phyloP scores from a whole-genome alignment of 352 stramenopile genomes.

The Phytopythium vexans region DNA sequence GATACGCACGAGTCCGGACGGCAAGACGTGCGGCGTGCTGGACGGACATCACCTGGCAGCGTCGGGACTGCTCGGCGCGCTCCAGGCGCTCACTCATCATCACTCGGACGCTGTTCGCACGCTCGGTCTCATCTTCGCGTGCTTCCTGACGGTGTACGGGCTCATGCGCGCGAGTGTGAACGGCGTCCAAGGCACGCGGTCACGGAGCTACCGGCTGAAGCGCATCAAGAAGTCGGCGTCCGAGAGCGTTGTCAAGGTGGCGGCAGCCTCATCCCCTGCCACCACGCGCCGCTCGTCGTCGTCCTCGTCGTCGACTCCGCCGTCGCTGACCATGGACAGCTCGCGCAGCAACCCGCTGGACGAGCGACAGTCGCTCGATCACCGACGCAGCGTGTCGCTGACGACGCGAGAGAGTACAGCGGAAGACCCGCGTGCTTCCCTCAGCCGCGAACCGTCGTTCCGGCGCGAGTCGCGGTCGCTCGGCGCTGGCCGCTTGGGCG shows the following conservation, averaged over 20 bases:
- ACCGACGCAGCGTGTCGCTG: not conserved
- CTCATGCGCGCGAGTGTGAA: constrained; percentile 52
- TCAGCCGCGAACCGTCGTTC: constrained; percentile 12
- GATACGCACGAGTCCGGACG: constrained; percentile 2
- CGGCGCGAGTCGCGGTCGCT: constrained; percentile 20
- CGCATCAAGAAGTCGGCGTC: constrained; percentile 45
- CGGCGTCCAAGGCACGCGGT: constrained; percentile 44
- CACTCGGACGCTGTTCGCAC: constrained; percentile 34
- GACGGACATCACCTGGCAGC: constrained; percentile 3
- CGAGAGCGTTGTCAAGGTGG: constrained; percentile 9
- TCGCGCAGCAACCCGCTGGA: constrained; percentile 21
- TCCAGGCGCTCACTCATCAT: constrained; percentile 6
- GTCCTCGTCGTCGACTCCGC: constrained; percentile 28
- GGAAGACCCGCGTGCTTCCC: not conserved
- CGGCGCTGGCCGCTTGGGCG: constrained; percentile 8
- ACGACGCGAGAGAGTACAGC: constrained; percentile 6
- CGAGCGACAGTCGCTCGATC: not conserved
- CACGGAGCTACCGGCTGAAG: constrained; percentile 44
- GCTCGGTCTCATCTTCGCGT: constrained; percentile 46
- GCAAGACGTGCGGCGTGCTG: not conserved
- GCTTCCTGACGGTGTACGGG: constrained; percentile 52
- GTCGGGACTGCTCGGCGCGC: constrained; percentile 8
- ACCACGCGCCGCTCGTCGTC: constrained; percentile 24
- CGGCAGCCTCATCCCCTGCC: constrained; percentile 5
- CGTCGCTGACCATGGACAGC: constrained; percentile 22